A percentile compares a stretch with the other conserved stretches of the same genome.
phyloP scores from a whole-genome alignment of 2,329 filamentous ascomycete species.

The Fusarium nelsonii region DNA sequence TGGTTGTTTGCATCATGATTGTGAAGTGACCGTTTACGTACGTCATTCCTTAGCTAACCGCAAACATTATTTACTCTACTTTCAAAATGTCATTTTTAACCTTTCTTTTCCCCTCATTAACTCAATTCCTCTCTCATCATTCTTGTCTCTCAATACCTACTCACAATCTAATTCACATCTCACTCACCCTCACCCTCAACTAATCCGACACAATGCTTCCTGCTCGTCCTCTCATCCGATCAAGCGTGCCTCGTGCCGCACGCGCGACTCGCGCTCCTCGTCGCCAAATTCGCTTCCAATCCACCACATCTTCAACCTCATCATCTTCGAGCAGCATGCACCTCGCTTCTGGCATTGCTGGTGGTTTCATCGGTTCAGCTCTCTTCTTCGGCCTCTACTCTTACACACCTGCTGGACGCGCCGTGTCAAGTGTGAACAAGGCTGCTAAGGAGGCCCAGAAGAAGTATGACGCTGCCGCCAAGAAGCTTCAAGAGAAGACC shows the following conservation, averaged over 20 bases:
- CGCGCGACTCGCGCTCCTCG: slow-evolving; percentile 46
- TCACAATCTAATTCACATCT: background rate
- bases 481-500: slow-evolving; percentile 71
- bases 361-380: slow-evolving; percentile 58
- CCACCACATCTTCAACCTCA: slow-evolving; percentile 51
- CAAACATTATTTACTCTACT: slow-evolving; percentile 5
- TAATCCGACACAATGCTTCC: slow-evolving; percentile 48
- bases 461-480: slow-evolving; percentile 70
- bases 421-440: slow-evolving; percentile 59
- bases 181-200: background rate
- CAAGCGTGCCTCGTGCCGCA: slow-evolving; percentile 46
- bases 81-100: slow-evolving; percentile 14
- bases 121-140: slow-evolving; percentile 1
- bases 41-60: slow-evolving; percentile 37
- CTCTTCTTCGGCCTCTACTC: slow-evolving; percentile 60
- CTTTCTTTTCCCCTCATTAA: background rate
- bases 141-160: background rate
- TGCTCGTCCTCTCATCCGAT: slow-evolving; percentile 49
- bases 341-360: slow-evolving; percentile 57
- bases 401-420: slow-evolving; percentile 60
- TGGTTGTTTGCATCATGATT: slow-evolving; percentile 27
- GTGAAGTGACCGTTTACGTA: slow-evolving; percentile 31
- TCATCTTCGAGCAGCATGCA: slow-evolving; percentile 49
- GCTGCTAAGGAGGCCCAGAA: slow-evolving; percentile 66
- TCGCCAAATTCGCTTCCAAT: slow-evolving; percentile 57